phyloP scores from a whole-genome alignment of 306 rosid genomes.

The Abrus pulchellus region DNA sequence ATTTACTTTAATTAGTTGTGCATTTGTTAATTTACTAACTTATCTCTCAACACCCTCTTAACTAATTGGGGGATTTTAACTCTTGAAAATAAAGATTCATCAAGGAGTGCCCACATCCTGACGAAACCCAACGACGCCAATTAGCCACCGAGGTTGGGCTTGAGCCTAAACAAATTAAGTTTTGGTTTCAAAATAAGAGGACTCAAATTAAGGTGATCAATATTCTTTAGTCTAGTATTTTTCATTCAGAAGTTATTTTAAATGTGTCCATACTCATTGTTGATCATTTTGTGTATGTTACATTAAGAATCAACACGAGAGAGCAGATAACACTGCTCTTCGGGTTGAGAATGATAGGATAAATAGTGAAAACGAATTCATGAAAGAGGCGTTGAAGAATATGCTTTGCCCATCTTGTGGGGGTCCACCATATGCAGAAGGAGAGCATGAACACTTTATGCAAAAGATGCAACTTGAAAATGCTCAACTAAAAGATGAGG shows the following conservation, averaged over 20 bases:
- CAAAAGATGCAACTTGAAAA: conserved; percentile 62
- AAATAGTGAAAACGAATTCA: conserved; percentile 57
- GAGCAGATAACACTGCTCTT: conserved; percentile 60
- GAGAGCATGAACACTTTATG: conserved; percentile 52
- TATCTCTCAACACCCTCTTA: neutral
- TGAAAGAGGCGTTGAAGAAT: conserved; percentile 62
- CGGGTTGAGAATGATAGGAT: conserved; percentile 73
- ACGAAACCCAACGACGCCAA: conserved; percentile 63
- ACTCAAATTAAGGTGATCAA: conserved; percentile 72
- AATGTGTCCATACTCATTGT: neutral
- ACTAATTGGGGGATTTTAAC: neutral
- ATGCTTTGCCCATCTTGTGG: conserved; percentile 70
- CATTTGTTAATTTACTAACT: neutral
- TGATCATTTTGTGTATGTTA: neutral
- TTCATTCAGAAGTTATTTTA: neutral
- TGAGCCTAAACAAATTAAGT: conserved; percentile 71
- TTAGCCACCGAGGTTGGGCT: conserved; percentile 67
- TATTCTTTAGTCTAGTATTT: neutral
- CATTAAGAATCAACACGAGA: conserved; percentile 64
- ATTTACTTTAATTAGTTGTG: neutral
- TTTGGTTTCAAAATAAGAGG: conserved; percentile 92
- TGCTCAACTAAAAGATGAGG: conserved; percentile 70
- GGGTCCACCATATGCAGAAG: conserved; percentile 61
- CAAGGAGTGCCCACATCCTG: conserved; percentile 68
- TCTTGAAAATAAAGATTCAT: conserved; percentile 53